Evolutionary conservation across 1,284 basidiomycete genomes (phyloP).

Genomic region (Macrocystidia cucumis): DNA sequence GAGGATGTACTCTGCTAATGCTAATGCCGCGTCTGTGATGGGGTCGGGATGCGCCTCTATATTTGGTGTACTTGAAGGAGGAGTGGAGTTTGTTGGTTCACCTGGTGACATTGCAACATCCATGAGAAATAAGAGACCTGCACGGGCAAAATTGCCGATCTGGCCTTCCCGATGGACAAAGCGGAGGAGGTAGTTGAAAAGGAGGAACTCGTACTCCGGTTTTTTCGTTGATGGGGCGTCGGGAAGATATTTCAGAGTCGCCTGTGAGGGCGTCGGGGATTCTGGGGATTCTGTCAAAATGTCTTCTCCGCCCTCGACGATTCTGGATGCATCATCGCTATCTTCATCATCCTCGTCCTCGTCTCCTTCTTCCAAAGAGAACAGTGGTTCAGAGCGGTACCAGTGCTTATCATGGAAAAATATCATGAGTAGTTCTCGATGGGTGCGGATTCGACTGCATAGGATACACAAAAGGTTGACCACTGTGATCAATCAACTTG

Average conservation of each 20-base stretch:
- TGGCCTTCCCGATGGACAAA: conserved; percentile 93
- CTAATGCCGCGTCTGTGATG: conserved; percentile 74
- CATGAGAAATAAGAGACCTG: conserved; percentile 88
- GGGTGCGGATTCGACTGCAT: conserved; percentile 84
- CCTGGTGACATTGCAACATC: conserved; percentile 86
- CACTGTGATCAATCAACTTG: conserved; percentile 33
- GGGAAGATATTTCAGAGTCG: conserved; percentile 46
- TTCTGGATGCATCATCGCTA: conserved; percentile 15
- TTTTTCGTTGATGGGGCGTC: conserved; percentile 44
- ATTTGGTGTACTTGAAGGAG: conserved; percentile 20
- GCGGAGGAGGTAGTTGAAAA: conserved; percentile 93
- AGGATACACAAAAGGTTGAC: conserved; percentile 88
- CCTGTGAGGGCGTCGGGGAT: conserved; percentile 55
- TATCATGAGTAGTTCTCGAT: conserved; percentile 88
- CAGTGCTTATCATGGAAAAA: conserved; percentile 93
- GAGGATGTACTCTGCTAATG: conserved; percentile 88
- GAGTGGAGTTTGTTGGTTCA: conserved; percentile 35
- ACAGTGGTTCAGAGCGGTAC: conserved; percentile 65
- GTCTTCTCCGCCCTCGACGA: conserved; percentile 17
- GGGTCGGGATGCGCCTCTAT: conserved; percentile 59
- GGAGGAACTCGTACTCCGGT: conserved; percentile 88
- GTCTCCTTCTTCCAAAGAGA: conserved; percentile 62
- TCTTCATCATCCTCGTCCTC: conserved; percentile 44
- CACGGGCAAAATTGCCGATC: conserved; percentile 90
- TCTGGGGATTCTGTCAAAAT: conserved; percentile 18